phyloP scores from a whole-genome alignment of 2,329 filamentous ascomycete genomes.

The Ophiobolus disseminans region DNA sequence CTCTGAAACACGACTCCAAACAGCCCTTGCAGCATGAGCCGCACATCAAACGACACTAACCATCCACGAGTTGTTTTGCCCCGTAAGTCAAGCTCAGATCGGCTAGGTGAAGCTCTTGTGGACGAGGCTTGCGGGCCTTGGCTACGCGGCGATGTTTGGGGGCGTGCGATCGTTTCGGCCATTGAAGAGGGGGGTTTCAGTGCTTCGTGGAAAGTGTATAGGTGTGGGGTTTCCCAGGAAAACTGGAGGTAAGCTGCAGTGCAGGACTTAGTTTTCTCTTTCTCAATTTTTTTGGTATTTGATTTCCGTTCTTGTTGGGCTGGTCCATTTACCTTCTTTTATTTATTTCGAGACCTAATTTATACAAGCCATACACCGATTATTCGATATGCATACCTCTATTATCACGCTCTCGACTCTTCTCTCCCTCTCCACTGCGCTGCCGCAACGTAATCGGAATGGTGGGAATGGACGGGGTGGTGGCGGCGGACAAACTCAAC shows the following conservation, averaged over 20 bases:
- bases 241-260: not conserved
- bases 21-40: conserved; percentile 28
- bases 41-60: conserved; percentile 34
- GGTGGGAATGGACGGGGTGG: conserved; percentile 8
- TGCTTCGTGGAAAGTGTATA: not conserved
- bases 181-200: conserved; percentile 1
- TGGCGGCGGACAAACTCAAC: conserved; percentile 16
- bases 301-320: not conserved
- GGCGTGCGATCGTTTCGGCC: not conserved
- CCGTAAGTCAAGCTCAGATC: conserved; percentile 21
- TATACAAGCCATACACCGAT: not conserved
- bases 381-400: conserved; percentile 14
- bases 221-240: not conserved
- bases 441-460: conserved; percentile 32
- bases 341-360: too few species aligned
- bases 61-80: conserved; percentile 8
- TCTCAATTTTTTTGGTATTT: not conserved
- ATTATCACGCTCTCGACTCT: conserved; percentile 24
- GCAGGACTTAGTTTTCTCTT: not conserved
- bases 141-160: conserved; percentile 24
- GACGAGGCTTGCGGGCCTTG: conserved; percentile 16
- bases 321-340: conserved; percentile 3
- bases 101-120: conserved; percentile 24
- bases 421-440: conserved; percentile 27
- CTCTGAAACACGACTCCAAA: conserved; percentile 41